phyloP scores from a whole-genome alignment of 148 eudicot species.

The Heliosperma pusillum region DNA sequence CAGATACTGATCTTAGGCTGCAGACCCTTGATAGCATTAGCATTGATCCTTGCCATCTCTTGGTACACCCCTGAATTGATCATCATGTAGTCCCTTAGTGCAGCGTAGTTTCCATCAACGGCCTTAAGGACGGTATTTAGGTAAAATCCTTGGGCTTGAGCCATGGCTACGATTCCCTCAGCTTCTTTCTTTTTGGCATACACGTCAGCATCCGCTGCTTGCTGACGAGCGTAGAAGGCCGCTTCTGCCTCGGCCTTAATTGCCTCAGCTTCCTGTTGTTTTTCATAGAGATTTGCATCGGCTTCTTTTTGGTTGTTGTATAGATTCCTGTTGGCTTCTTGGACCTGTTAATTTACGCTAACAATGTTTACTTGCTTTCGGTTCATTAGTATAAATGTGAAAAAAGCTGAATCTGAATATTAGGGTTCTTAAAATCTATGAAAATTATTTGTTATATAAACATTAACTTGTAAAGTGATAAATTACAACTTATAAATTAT shows the following conservation, averaged over 20 bases:
- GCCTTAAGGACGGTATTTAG: conserved; percentile 16
- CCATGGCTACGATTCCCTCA: conserved; percentile 32
- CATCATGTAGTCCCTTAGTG: conserved; percentile 28
- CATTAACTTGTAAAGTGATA: too few relatives aligned
- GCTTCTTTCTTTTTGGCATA: conserved; percentile 42
- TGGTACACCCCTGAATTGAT: too few relatives aligned
- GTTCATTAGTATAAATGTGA: too few relatives aligned
- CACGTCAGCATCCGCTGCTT: conserved; percentile 26
- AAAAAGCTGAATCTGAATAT: too few relatives aligned
- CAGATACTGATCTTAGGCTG: conserved; percentile 36
- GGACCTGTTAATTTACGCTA: conserved; percentile 23
- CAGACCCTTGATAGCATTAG: conserved; percentile 9
- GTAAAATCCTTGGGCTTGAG: conserved; percentile 38
- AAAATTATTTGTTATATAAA: too few relatives aligned
- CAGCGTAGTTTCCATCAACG: conserved; percentile 23
- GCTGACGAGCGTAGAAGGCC: conserved; percentile 28
- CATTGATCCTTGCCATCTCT: too few relatives aligned
- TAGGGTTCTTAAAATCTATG: too few relatives aligned
- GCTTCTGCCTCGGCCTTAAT: conserved; percentile 41
- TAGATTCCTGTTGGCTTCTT: conserved; percentile 35
- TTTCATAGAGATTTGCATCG: conserved; percentile 34
- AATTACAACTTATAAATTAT: too few relatives aligned
- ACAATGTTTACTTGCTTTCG: not conserved
- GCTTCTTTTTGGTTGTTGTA: conserved; percentile 35
- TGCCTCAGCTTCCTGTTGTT: conserved; percentile 31